Evolutionary conservation across 345 rosid genomes (phyloP).

Genomic region (Acer campestre): DNA sequence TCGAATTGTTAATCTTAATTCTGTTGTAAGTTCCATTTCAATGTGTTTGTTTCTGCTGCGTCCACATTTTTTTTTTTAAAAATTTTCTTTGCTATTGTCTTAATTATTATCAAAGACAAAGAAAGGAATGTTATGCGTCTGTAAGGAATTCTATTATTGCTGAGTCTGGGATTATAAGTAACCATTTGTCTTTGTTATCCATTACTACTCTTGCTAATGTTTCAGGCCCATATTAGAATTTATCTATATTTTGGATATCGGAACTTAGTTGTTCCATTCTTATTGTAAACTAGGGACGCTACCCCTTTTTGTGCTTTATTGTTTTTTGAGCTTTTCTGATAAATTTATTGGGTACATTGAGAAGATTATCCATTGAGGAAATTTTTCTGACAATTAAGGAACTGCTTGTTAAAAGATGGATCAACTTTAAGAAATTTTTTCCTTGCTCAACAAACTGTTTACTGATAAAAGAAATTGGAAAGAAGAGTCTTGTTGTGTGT

Average conservation of each 20-base stretch:
- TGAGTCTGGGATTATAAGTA: not conserved
- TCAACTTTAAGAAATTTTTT: not conserved
- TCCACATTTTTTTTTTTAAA: not conserved
- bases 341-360: not conserved
- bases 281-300: not conserved
- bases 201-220: not conserved
- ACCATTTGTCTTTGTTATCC: not conserved
- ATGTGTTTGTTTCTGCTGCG: not conserved
- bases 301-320: not conserved
- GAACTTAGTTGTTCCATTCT: not conserved
- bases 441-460: not conserved
- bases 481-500: not conserved
- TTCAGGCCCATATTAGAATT: not conserved
- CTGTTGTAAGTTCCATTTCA: constrained; percentile 74
- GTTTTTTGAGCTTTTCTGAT: not conserved
- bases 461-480: not conserved
- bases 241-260: not conserved
- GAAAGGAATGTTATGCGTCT: not conserved
- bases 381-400: not conserved
- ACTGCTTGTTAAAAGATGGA: not conserved
- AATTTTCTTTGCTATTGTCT: not conserved
- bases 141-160: not conserved
- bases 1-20: constrained; percentile 90
- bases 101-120: not conserved
- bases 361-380: not conserved